Conservation (phyloP, 2,329 filamentous ascomycete genomes). For the Paracamarosporium sp. region DNA sequence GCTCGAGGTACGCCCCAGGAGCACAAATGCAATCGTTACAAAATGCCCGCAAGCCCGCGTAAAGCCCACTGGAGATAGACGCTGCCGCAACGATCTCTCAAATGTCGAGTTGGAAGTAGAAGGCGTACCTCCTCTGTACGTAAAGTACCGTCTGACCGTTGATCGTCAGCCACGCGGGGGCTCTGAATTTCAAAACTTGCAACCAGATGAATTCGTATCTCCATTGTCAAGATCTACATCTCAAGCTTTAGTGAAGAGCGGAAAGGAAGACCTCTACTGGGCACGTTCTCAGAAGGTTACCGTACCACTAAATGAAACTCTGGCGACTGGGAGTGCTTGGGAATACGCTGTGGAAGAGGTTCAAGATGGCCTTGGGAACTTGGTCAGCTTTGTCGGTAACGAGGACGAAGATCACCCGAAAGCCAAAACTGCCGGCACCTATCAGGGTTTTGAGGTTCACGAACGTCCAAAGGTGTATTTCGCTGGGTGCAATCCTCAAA, state of each 20-base stretch:
- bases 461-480: slow-evolving; percentile 80
- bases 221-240: slow-evolving; percentile 71
- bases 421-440: slow-evolving; percentile 67
- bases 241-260: slow-evolving; percentile 63
- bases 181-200: slow-evolving; percentile 85
- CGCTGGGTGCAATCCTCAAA: slow-evolving; percentile 76
- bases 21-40: slow-evolving; percentile 82
- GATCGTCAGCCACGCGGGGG: slow-evolving; percentile 84
- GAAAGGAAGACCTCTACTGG: slow-evolving; percentile 77
- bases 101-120: slow-evolving; percentile 82
- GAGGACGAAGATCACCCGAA: slow-evolving; percentile 70
- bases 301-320: slow-evolving; percentile 89
- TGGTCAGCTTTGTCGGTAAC: slow-evolving; percentile 73
- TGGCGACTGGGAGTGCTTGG: slow-evolving; percentile 81
- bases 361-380: slow-evolving; percentile 87
- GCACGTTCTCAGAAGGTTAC: slow-evolving; percentile 75
- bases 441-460: slow-evolving; percentile 83
- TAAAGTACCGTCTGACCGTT: slow-evolving; percentile 88
- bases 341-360: slow-evolving; percentile 91
- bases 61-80: slow-evolving; percentile 68
- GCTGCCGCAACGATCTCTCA: slow-evolving; percentile 87
- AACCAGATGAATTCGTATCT: slow-evolving; percentile 84
- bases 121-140: slow-evolving; percentile 88
- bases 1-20: slow-evolving; percentile 81
- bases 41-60: slow-evolving; percentile 82